phyloP scores from a whole-genome alignment of 768 basidiomycete genomes.

The Leucocoprinus leucothites region DNA sequence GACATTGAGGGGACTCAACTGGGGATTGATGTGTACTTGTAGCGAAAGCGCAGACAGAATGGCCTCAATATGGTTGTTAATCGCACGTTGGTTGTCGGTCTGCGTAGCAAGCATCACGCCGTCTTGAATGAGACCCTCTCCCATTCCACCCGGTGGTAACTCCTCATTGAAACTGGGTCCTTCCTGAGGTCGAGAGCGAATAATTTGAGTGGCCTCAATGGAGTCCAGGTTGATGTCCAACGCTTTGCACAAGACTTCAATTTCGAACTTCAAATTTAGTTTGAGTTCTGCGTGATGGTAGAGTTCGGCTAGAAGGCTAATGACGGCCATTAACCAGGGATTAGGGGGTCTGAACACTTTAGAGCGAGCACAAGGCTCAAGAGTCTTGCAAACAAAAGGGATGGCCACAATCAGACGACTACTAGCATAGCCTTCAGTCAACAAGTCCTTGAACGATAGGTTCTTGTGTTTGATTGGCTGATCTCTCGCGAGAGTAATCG shows the following conservation, averaged over 20 bases:
- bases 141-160: conserved; percentile 15
- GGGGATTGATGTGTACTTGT: conserved; percentile 74
- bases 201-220: conserved; percentile 78
- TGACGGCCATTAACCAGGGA: conserved; percentile 97
- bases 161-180: conserved; percentile 60
- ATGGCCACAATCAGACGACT: conserved; percentile 91
- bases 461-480: conserved; percentile 91
- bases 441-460: conserved; percentile 94
- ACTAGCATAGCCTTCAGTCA: conserved; percentile 92
- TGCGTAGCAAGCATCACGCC: conserved; percentile 34
- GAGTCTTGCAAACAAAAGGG: conserved; percentile 96
- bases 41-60: conserved; percentile 70
- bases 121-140: conserved; percentile 6
- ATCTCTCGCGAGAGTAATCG: conserved; percentile 89
- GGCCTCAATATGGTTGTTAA: conserved; percentile 78
- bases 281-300: conserved; percentile 97
- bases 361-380: conserved; percentile 87
- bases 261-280: conserved; percentile 97
- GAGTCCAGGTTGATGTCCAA: conserved; percentile 84
- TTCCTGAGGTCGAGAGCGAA: conserved; percentile 75
- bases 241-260: conserved; percentile 92
- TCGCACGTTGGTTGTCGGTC: conserved; percentile 57
- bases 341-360: conserved; percentile 95
- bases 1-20: conserved; percentile 67
- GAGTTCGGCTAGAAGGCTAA: conserved; percentile 89